Conservation (phyloP, 2,329 filamentous ascomycete genomes). For the Hypoxylon sp. region DNA sequence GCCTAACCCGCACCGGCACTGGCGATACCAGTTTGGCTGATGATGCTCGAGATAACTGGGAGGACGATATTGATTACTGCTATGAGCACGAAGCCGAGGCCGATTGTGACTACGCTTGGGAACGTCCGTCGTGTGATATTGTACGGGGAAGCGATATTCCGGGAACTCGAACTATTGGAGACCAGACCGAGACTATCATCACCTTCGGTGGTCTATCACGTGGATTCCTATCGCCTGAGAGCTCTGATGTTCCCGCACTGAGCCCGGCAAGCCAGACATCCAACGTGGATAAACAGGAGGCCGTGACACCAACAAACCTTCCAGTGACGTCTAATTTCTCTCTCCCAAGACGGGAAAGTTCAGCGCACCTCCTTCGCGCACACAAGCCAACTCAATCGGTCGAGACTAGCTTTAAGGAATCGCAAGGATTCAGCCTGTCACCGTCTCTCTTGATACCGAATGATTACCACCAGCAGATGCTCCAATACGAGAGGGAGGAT, state of each 20-base stretch:
- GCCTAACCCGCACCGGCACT: conserved; percentile 50
- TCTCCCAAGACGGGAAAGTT: conserved; percentile 60
- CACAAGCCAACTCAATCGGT: conserved; percentile 62
- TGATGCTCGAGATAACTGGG: conserved; percentile 69
- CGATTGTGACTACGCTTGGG: conserved; percentile 77
- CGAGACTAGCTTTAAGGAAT: conserved; percentile 70
- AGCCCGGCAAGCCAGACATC: conserved; percentile 66
- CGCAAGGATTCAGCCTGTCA: conserved; percentile 71
- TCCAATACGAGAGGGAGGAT: conserved; percentile 56
- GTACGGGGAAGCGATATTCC: conserved; percentile 53
- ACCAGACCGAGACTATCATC: conserved; percentile 32
- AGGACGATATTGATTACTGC: conserved; percentile 79
- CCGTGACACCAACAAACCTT: conserved; percentile 60
- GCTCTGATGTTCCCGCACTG: conserved; percentile 63
- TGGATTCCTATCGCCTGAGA: conserved; percentile 53
- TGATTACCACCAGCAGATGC: conserved; percentile 71
- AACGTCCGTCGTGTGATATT: conserved; percentile 68
- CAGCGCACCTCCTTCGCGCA: conserved; percentile 51
- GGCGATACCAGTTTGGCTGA: conserved; percentile 47
- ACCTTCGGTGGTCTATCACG: conserved; percentile 32
- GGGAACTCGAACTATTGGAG: conserved; percentile 16
- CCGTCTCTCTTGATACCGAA: conserved; percentile 74
- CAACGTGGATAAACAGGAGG: conserved; percentile 59
- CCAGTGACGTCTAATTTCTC: conserved; percentile 67
- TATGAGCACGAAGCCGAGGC: conserved; percentile 78